Evolutionary conservation across 2,329 filamentous ascomycete genomes (phyloP), one percentile per base, ranked within the genome.

Genomic region (Ceratocystis smalleyi): DNA sequence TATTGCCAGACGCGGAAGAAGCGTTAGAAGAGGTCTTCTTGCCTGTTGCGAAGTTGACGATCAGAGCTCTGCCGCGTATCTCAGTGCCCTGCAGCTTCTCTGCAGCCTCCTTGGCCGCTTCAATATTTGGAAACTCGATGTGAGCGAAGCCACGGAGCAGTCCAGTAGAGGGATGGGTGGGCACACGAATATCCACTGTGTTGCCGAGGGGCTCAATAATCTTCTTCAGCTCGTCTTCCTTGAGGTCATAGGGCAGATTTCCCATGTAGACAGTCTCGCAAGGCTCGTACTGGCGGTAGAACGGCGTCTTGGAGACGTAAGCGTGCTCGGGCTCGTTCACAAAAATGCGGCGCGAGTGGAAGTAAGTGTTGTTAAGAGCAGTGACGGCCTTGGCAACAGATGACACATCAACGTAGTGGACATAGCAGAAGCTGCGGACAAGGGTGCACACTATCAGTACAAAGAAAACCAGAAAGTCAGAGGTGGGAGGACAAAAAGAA

Each of bases 221-320:
- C 63, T 84, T 79, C 75, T 91, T 91, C 63, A 96, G 78, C 70
- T 95, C 90, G 63, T 83, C 82, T 71, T 95, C 90, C 7, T 87
- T 88, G 77, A 91, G 87, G 75, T 95, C 88, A 72, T 88, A 94
- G 10, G 88, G 85, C 75, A 96, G 83, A 77, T 94, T 94, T 69
- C 90, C 89, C 69, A 96, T 82, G 77, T 87, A 95, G 43, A 95
- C 76, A 1, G 85, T 88, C 19, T 55, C 59, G 32, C 51, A 62
- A 3, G 59, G 61, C 10, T 59, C 59, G 32, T 45, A 19, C 43
- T 45, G 43, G 4, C n/a, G 30, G n/a, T 24, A 30, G 47, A 49
- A 51, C 30, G 30, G 12, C 2, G 55, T 55, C 59, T 63, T 64
- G 51, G 61, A 22, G 35, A 55, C 59, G 47, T 59, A 43, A 7